Base-by-base conservation (phyloP, 768 basidiomycete species). In the Boletus tylopilopsis region DNA sequence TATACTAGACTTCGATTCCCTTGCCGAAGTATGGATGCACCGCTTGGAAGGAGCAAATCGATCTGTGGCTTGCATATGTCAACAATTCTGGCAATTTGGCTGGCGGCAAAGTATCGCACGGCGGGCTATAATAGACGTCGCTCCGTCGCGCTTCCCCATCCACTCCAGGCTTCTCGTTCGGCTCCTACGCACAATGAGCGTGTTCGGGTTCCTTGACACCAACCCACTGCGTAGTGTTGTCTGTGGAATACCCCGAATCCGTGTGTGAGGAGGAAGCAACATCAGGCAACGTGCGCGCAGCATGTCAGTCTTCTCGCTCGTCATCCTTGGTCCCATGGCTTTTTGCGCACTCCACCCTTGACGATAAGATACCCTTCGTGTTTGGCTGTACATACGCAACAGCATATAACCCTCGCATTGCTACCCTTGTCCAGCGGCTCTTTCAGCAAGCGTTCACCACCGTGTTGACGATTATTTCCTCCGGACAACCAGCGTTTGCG, bases 301-400 rank as follows among this genome's bases (percentile, higher is more conserved):
- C 77, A 83, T 54, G 88, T 90, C 85, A 1, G 82, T 85, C 0
- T 89, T 82, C 64, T 84, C 94, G 2, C 85, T 87, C 52, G 76
- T 88, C 45, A 74, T 94, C 9, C 83, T 86, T 67, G 59, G 43
- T 53, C 64, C n/a, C 73, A 68, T 39, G 69, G 67, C 7, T 71
- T 72, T n/a, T 69, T 77, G 19, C 76, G 78, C 18, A 76, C 80
- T 1, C 77, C 79, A 35, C 75, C 91, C 51, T 84, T 90, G 53
- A 86, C 87, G 3, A 89, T 87, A 73, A 38, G 86, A 86, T 60
- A 86, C 89, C n/a, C 81, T 82, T 55, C 79, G 87, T 2, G 88
- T 94, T 21, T 95, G 92, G 93, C 73, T 92, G 10, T 94, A 88
- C 59, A 79, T 94, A 18, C 84, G 91, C 76, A 80, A 53, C 90